These are phyloP conservation scores for Trichosporon sp. DNA, from an alignment of 1,284 basidiomycete species.

Conservation along the genomic window DNA sequence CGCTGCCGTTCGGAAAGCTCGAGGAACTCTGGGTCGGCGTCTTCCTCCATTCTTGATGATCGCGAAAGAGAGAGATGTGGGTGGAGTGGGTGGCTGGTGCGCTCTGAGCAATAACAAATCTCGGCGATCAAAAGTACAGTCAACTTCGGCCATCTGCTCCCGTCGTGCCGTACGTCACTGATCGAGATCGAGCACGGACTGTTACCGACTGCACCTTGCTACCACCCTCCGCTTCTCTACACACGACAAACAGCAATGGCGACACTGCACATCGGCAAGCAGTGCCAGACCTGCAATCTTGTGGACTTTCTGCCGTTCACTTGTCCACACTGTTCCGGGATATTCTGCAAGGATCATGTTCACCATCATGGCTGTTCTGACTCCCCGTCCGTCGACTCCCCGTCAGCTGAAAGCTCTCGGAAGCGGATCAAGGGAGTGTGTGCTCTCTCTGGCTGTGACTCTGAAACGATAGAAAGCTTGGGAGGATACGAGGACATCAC, in stretches of 20 bases:
- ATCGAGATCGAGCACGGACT: background rate
- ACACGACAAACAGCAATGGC: too few relatives aligned
- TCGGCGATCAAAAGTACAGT: conserved; percentile 10
- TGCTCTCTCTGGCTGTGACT: conserved; percentile 35
- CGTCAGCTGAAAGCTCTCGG: conserved; percentile 10
- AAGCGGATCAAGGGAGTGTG: conserved; percentile 36
- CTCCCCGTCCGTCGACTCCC: conserved; percentile 18
- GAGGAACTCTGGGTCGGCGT: conserved; percentile 53
- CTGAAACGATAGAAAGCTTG: conserved; percentile 46
- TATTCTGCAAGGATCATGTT: conserved; percentile 47
- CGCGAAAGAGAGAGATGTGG: background rate
- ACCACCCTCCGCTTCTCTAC: too few relatives aligned
- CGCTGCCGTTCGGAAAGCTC: conserved; percentile 43
- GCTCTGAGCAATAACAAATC: background rate
- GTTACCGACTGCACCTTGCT: background rate
- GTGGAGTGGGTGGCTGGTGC: background rate
- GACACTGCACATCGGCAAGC: conserved; percentile 41
- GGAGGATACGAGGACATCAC: conserved; percentile 34
- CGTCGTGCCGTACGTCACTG: conserved; percentile 6
- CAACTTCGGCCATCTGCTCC: conserved; percentile 8
- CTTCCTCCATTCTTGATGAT: conserved; percentile 17
- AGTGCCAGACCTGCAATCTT: conserved; percentile 41
- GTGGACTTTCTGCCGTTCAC: conserved; percentile 52
- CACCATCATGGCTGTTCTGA: conserved; percentile 37
- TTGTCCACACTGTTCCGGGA: conserved; percentile 39